Conservation (phyloP, 1,284 basidiomycete species). For the Ustilago curta region DNA sequence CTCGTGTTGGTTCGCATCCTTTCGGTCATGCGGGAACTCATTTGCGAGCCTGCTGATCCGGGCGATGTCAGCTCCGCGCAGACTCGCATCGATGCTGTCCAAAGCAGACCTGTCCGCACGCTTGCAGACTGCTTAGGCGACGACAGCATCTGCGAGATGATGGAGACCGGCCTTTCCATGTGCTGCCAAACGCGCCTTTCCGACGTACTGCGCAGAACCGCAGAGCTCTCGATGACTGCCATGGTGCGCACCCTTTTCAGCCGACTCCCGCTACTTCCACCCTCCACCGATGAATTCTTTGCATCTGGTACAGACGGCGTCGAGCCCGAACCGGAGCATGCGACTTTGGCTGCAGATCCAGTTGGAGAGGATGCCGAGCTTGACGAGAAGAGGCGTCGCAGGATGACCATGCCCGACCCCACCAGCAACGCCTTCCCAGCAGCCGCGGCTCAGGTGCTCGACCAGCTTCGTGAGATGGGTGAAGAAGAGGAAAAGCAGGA, state of each 20-base stretch:
- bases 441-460: slow-evolving; percentile 51
- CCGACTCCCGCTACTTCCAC: slow-evolving; percentile 76
- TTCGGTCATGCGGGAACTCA: slow-evolving; percentile 83
- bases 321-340: slow-evolving; percentile 57
- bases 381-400: slow-evolving; percentile 52
- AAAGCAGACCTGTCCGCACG: slow-evolving; percentile 8
- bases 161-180: slow-evolving; percentile 96
- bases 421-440: slow-evolving; percentile 66
- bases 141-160: slow-evolving; percentile 95
- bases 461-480: slow-evolving; percentile 53
- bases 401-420: slow-evolving; percentile 70
- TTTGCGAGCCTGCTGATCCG: slow-evolving; percentile 74
- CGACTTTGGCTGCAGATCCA: slow-evolving; percentile 60
- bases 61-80: neutral
- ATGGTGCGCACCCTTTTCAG: slow-evolving; percentile 85
- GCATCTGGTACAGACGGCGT: slow-evolving; percentile 44
- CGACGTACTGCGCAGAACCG: slow-evolving; percentile 88
- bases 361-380: slow-evolving; percentile 53
- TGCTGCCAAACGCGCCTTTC: slow-evolving; percentile 95
- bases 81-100: neutral
- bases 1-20: slow-evolving; percentile 92
- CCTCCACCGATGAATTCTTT: slow-evolving; percentile 61
- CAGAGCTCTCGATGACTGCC: slow-evolving; percentile 90
- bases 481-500: slow-evolving; percentile 49
- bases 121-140: slow-evolving; percentile 74